Evolutionary conservation across 2,329 filamentous ascomycete species (phyloP), one percentile per base, ranked within the genome.

Genomic region (Ceratocystis huliohia): DNA sequence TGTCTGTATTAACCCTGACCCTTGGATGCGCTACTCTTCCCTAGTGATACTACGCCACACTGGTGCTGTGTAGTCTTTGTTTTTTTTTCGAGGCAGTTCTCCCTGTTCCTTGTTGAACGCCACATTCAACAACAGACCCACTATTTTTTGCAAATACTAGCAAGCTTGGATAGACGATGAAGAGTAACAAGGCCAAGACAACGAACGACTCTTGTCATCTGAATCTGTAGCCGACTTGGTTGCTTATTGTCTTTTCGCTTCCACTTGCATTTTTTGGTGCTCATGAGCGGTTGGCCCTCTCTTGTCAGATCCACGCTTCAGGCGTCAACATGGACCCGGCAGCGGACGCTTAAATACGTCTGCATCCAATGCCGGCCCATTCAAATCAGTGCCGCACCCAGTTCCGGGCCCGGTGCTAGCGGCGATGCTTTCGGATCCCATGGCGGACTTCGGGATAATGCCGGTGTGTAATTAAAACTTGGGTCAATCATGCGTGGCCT

Each of bases 321-420:
- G 48, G 63, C 48, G 41, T 57, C 63, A 33, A 44, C 57, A 50
- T 66, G 56, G 33, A 25, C 73, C 65, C 68, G 71, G 17, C 61
- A 61, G 56, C 61, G 41, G 64, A 70, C 69, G 67, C 72, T 73
- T 46, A 71, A 72, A 13, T 80, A 78, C 68, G 74, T 82, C 61
- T 84, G 81, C 72, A 75, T 77, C 62, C 81, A 83, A 75, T 84
- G 83, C 74, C 78, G 85, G 73, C 73, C 77, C 64, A 84, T 88
- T 61, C 84, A 86, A 72, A 85, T 88, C 77, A 84, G 81, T 73
- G 78, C 84, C 64, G 78, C 82, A 66, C 83, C 84, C 44, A 83
- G 81, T 66, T 83, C 80, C 45, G 81, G 84, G 69, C 78, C 80
- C 78, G 82, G 65, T 75, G 73, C 78, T 57, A 76, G 76, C 67